Evolutionary conservation across 164 flowering plant genomes (phyloP).

Genomic region (Dillenia turbinata): DNA sequence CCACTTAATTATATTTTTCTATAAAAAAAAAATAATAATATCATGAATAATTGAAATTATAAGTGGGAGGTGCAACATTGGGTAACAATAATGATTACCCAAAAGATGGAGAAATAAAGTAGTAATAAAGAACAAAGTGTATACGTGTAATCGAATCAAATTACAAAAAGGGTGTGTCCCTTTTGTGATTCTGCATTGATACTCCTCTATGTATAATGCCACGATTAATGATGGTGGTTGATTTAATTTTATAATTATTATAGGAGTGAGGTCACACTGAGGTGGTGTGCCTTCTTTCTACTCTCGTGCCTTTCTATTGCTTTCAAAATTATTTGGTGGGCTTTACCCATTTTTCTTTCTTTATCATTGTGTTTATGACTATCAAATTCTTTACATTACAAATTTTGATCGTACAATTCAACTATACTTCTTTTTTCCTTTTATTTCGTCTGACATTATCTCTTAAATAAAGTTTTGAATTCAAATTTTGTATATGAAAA

Average conservation of each 20-base stretch:
- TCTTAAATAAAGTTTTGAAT: no score
- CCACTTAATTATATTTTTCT: no score
- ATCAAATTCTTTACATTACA: no score
- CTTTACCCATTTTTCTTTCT: no score
- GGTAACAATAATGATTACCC: not conserved
- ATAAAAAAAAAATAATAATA: no score
- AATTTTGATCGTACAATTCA: no score
- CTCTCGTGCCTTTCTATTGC: not conserved
- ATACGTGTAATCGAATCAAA: not conserved
- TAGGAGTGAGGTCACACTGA: not conserved
- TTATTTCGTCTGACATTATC: no score
- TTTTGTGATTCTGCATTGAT: slow-evolving; percentile 4
- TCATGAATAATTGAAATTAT: no score
- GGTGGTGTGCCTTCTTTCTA: not conserved
- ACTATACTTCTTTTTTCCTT: no score
- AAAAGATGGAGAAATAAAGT: not conserved
- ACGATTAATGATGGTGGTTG: not conserved
- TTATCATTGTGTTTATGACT: no score
- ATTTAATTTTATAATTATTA: not conserved
- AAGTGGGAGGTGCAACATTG: not conserved
- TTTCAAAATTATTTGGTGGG: not conserved
- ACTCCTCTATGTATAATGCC: not conserved
- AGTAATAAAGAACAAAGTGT: not conserved
- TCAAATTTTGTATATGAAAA: no score
- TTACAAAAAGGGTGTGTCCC: slow-evolving; percentile 1